Base-by-base conservation (phyloP, 768 basidiomycete genomes). In the Boletus sp. region DNA sequence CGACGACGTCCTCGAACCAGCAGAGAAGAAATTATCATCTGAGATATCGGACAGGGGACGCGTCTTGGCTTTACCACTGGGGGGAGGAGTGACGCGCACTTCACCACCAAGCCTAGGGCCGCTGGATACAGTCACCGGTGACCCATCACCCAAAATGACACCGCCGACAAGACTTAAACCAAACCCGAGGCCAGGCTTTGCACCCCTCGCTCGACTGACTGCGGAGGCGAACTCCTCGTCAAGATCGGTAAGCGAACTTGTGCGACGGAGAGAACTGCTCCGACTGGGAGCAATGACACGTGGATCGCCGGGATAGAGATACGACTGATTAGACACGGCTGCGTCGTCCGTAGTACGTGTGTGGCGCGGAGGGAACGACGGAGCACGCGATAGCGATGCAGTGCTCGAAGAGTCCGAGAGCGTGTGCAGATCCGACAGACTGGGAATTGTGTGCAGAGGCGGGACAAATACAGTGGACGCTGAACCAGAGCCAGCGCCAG, bases 211-310 rank as follows among this genome's bases (percentile, higher is more conserved):
- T 39, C 72, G 72, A 51, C 71, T 70, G 44, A 78, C 65, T 21
- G 74, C 80, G 23, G 73, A 74, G 35, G 73, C 77, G 43, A 77
- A 83, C 51, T 79, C 85, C 52, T 82, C 74, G 69, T 76, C 88
- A n/a, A 93, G 73, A 62, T 92, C 90, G 0, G 85, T 85, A 73
- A 88, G 77, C 0, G 87, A 91, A 41, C 82, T 86, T n/a, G 85
- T 88, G 40, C 87, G 74, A 35, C 82, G 74, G 25, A 83, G 58
- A 1, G 78, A 80, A 53, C 79, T 80, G 61, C 81, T 82, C 34
- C 83, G 77, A 51, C 84, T 83, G 4, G 87, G 84, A 8, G 81
- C 80, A 55, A 93, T 92, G 14, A 83, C 84, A 8, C 90, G 81
- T 17, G 80, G 78, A 61, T 89, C 90, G 3, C 87, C 85, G 7